phyloP scores from a whole-genome alignment of 1,139 yeast genomes.

The Debaryomyces sp. region DNA sequence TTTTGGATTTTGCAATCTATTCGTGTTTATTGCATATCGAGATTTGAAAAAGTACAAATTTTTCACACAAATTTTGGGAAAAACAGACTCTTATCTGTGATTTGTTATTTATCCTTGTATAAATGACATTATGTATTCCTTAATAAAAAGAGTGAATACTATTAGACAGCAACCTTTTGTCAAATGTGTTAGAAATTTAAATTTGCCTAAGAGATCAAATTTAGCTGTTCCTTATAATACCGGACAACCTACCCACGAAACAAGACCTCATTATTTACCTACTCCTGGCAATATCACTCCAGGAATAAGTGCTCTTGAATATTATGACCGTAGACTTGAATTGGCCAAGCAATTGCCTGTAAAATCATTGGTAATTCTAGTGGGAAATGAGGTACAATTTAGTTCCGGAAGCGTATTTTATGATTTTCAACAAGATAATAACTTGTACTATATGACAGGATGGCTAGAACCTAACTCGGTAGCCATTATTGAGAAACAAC shows the following conservation, averaged over 20 bases:
- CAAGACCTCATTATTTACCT: conserved; percentile 73
- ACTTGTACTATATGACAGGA: conserved; percentile 83
- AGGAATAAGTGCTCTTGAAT: conserved; percentile 83
- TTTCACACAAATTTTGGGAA: conserved; percentile 3
- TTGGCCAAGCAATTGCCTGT: conserved; percentile 62
- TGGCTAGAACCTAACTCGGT: conserved; percentile 93
- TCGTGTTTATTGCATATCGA: neutral
- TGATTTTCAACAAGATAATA: conserved; percentile 90
- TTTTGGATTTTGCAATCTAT: conserved; percentile 5
- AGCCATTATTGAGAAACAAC: conserved; percentile 65
- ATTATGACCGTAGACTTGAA: conserved; percentile 65
- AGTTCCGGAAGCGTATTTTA: conserved; percentile 91
- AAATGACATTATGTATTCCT: neutral
- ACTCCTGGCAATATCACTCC: conserved; percentile 83
- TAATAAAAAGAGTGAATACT: neutral
- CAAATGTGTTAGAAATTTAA: conserved; percentile 4
- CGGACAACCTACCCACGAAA: conserved; percentile 89
- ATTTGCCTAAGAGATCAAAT: conserved; percentile 19
- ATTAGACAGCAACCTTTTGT: neutral
- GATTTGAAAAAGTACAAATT: conserved; percentile 1
- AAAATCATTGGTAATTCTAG: conserved; percentile 69
- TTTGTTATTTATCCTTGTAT: neutral
- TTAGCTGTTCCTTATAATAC: conserved; percentile 36
- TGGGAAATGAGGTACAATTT: conserved; percentile 72
- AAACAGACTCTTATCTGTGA: neutral